Evolutionary conservation across 495 filamentous ascomycete species (phyloP).

Genomic region (Penicillium argentinense): DNA sequence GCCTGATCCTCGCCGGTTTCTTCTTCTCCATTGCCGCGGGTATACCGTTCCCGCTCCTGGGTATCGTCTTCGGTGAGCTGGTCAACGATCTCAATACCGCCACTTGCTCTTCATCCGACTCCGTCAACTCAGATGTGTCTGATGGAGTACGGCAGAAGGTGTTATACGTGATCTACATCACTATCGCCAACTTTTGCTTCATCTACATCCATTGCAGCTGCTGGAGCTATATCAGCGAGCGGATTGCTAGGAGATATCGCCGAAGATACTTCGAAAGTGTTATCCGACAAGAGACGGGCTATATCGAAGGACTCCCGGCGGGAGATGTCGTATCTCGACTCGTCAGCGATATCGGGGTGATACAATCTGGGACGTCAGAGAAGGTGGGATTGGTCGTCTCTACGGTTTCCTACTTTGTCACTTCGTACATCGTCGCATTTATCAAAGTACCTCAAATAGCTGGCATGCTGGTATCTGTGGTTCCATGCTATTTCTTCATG

Average conservation of each 20-base stretch:
- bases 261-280: conserved; percentile 55
- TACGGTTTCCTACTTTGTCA: conserved; percentile 59
- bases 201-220: conserved; percentile 55
- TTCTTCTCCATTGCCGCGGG: conserved; percentile 59
- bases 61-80: conserved; percentile 67
- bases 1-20: conserved; percentile 39
- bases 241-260: conserved; percentile 63
- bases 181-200: conserved; percentile 58
- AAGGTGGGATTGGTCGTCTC: conserved; percentile 63
- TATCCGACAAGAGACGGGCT: conserved; percentile 58
- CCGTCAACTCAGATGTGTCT: conserved; percentile 11
- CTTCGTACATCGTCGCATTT: conserved; percentile 62
- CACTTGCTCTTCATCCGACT: conserved; percentile 22
- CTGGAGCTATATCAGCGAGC: conserved; percentile 61
- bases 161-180: conserved; percentile 61
- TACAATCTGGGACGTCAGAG: conserved; percentile 62
- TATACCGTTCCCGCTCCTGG: conserved; percentile 64
- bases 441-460: conserved; percentile 50
- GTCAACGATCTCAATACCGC: conserved; percentile 50
- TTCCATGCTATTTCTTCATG: conserved; percentile 67
- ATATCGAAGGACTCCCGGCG: conserved; percentile 53
- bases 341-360: conserved; percentile 56
- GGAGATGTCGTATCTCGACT: conserved; percentile 60
- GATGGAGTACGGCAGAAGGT: conserved; percentile 46
- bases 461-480: conserved; percentile 51